phyloP scores from a whole-genome alignment of 805 yeast species.

The Brettanomyces sp. region DNA sequence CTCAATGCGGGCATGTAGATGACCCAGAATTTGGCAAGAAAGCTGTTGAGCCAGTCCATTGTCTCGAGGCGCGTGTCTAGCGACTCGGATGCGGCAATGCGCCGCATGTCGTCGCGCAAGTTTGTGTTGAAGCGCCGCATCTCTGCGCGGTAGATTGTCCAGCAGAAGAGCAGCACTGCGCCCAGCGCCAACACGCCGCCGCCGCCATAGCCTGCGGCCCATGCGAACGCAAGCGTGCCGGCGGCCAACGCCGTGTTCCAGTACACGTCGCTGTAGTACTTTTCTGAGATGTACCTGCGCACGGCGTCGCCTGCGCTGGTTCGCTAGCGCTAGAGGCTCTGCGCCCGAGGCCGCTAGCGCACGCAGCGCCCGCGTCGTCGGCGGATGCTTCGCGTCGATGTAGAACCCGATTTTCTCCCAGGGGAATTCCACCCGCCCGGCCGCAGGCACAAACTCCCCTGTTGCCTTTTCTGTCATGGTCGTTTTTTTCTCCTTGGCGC shows the following conservation, averaged over 20 bases:
- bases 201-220: slow-evolving; percentile 55
- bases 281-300: slow-evolving; percentile 56
- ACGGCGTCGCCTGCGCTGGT: slow-evolving; percentile 24
- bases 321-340: too few species aligned
- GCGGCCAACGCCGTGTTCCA: slow-evolving; percentile 55
- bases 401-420: slow-evolving; percentile 28
- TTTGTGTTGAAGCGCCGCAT: slow-evolving; percentile 68
- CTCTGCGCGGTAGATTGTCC: slow-evolving; percentile 63
- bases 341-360: slow-evolving; percentile 7
- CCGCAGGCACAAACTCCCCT: neutral
- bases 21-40: slow-evolving; percentile 76
- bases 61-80: slow-evolving; percentile 60
- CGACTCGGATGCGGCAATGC: slow-evolving; percentile 54
- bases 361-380: slow-evolving; percentile 10
- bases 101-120: slow-evolving; percentile 65
- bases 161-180: slow-evolving; percentile 49
- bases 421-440: slow-evolving; percentile 19
- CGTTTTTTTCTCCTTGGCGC: neutral
- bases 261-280: slow-evolving; percentile 63
- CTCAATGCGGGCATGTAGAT: slow-evolving; percentile 81
- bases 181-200: slow-evolving; percentile 56
- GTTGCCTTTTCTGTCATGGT: neutral
- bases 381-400: slow-evolving; percentile 19
- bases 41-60: slow-evolving; percentile 74
- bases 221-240: slow-evolving; percentile 66